Evolutionary conservation across 768 basidiomycete genomes (phyloP), one percentile per base, ranked within the genome.

Genomic region (Cystobasidium tubakii): DNA sequence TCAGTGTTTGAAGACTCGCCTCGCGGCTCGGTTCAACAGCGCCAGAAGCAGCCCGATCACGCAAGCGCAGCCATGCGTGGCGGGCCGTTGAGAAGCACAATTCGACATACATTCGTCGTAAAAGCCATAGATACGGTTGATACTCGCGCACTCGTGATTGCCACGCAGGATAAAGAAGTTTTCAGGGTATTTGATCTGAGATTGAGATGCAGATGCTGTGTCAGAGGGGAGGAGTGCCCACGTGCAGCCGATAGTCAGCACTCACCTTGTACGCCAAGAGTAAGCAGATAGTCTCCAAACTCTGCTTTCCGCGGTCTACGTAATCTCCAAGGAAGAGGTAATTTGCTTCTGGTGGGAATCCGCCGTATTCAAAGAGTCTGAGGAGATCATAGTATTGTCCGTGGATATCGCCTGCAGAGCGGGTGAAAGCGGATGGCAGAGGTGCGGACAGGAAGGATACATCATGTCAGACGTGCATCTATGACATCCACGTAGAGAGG

Each of bases 261-360:
- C 78, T 7, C 65, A 82, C 81, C 79, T 99, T 99, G 90, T 99
- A 99, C 57, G 95, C 94, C 77, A 99, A 88, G 74, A 99, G 86
- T 57, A 99, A 88, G 82, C 95, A 97, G 82, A 99, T 99, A n/a
- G 95, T 99, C 84, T 99, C 95, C 79, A 99, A 86, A 60, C 90
- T 92, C 83, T 99, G 95, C 83, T 99, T 99, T 79, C 95, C 95
- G 82, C 95, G 89, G 84, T 99, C 95, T 80, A 99, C 95, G 81
- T 99, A 99, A 84, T 99, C 95, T 76, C 95, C 95, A 66, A 99
- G 88, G 87, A 99, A 99, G 78, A 99, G 90, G 84, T 99, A 99
- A 84, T 99, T 99, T 74, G 95, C 93, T 87, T 99, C 95, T 84
- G 95, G 95, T 39, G 95, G 95, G 84, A 99, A 99, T 71, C 96